Base-by-base conservation (phyloP, 441 rosid species). In the Gossypium davidsonii region DNA sequence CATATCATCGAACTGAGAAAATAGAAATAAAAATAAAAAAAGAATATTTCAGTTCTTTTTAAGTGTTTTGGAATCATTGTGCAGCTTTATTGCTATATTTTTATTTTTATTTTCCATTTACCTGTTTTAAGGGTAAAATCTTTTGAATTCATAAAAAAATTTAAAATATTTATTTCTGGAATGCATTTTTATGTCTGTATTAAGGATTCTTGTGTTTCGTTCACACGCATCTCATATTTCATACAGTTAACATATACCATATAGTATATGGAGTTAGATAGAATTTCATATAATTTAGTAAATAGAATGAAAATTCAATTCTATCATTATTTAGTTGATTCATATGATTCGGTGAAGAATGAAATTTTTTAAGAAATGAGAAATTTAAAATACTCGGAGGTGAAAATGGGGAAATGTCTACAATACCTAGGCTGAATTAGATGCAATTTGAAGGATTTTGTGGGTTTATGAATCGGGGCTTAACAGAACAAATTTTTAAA, bases 1-100 rank as follows among this genome's bases (percentile, higher is more conserved):
- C 64, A 72, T 17, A 28, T 57, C 39, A 62, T 70, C 51, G 53
- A 69, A 56, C 55, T 66, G 42, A n/a, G 57, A 11, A 56, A 9
- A 37, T 53, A 55, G 6, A 55, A 55, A 20, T 55, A 18, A 21
- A 34, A 61, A 46, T 42, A 76, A 42, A 8, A 39, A 73, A n/a
- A 21, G 14, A 0, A 5, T 52, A 31, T 12, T 18, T 57, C 28
- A 17, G 64, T 48, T 20, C 6, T 56, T 44, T 28, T 44, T 12
- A 44, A 11, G 49, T 9, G 3, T 12, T 44, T 44, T 8, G 49
- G 49, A 12, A 44, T 44, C 49, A 11, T 44, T 44, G 14, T 8
- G n/a, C 12, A 44, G 49, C 49, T 44, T 44, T 9, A 44, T 12
- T 9, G 11, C 49, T 44, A 12, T 44, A 10, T 44, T 8, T 44